Conservation (phyloP, 257 asterid species). For the Linderniella brevidens region DNA sequence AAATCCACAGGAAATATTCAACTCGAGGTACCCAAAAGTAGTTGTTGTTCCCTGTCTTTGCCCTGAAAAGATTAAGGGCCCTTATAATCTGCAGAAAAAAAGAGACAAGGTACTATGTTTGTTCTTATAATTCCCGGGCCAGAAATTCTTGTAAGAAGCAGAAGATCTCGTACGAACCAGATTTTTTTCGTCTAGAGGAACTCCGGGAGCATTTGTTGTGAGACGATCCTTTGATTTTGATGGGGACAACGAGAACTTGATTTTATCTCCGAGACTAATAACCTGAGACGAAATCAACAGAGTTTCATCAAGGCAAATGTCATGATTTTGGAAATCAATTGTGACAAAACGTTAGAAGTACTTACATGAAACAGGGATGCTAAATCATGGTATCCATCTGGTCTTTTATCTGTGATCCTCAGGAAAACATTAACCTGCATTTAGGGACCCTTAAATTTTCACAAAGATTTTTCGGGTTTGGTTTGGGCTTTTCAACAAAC, state of each 20-base stretch:
- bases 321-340: not conserved
- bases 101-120: not conserved
- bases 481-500: too few relatives aligned
- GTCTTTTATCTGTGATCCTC: constrained; percentile 53
- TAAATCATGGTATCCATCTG: constrained; percentile 54
- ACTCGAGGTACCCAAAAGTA: constrained; percentile 58
- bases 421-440: constrained; percentile 51
- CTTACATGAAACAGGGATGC: constrained; percentile 72
- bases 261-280: constrained; percentile 78
- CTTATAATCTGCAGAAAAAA: constrained; percentile 66
- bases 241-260: constrained; percentile 76
- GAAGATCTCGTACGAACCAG: constrained; percentile 28
- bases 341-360: not conserved
- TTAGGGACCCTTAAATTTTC: too few relatives aligned
- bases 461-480: too few relatives aligned
- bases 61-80: constrained; percentile 88
- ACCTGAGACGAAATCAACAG: constrained; percentile 27
- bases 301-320: too few relatives aligned
- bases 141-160: not conserved
- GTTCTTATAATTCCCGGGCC: not conserved
- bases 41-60: constrained; percentile 65
- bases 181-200: constrained; percentile 71
- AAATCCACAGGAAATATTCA: too few relatives aligned
- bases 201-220: constrained; percentile 67
- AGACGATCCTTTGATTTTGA: constrained; percentile 66